Evolutionary conservation across 1,284 basidiomycete species (phyloP), one percentile per base, ranked within the genome.

Genomic region (Malassezia globosa): DNA sequence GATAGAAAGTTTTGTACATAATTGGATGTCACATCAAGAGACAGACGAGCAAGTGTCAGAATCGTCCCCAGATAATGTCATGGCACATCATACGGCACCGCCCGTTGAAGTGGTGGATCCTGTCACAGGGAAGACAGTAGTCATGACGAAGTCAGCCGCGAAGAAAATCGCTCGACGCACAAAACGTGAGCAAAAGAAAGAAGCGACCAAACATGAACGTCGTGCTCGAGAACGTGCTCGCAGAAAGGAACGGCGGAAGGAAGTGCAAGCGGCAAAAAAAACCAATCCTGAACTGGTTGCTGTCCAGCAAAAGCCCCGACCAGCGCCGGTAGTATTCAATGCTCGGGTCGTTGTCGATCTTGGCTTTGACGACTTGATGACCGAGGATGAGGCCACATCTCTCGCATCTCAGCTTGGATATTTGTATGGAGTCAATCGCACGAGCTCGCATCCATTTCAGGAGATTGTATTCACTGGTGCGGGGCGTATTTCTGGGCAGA

Each of bases 351-450:
- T 94, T 18, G 74, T 97, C 23, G 94, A 99, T 74, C 77, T 94
- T 6, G 87, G 83, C 2, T 99, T 97, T 69, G 94, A 99, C 72
- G 81, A 88, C 39, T 77, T 84, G 73, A 97, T 97, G 94, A 81
- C 75, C 40, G 87, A 89, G 47, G 89, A 88, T 86, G 94, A 97
- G 76, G 78, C 92, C 54, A 80, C 77, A 54, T 94, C 87, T 16
- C 78, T 97, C 67, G 80, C 80, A 39, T 83, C 84, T 31, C 94
- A 97, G 72, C 76, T 96, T 45, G 82, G 82, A 26, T 94, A 85
- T 68, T 81, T 85, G 27, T 95, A 96, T 73, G 83, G 84, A 58
- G 79, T 81, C 37, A 92, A 96, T 72, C 81, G 85, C 43, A 78
- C 78, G 39, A 80, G 86, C 1, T 66, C 76, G 4, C 77, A 74